phyloP scores from a whole-genome alignment of 306 rosid genomes.

The Cicer judaicum region DNA sequence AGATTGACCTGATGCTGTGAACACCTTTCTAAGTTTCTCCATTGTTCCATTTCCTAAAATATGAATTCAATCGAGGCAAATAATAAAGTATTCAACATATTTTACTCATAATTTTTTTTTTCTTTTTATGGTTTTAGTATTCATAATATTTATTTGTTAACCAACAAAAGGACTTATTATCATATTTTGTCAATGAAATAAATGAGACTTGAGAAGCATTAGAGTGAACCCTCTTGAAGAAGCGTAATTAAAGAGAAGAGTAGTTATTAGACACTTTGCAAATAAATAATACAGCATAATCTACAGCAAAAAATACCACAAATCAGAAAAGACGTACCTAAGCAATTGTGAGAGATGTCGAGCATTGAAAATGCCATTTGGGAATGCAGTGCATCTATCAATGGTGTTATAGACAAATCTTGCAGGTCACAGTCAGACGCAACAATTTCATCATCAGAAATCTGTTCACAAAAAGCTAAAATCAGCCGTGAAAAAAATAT shows the following conservation, averaged over 20 bases:
- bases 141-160: slow-evolving; percentile 9
- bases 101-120: slow-evolving; percentile 1
- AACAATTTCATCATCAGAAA: slow-evolving; percentile 83
- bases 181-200: slow-evolving; percentile 20
- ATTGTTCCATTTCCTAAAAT: slow-evolving; percentile 83
- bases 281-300: slow-evolving; percentile 12
- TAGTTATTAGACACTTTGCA: slow-evolving; percentile 23
- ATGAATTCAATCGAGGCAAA: slow-evolving; percentile 40
- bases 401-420: slow-evolving; percentile 82
- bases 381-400: slow-evolving; percentile 74
- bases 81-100: slow-evolving; percentile 34
- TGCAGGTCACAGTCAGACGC: slow-evolving; percentile 90
- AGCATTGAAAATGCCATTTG: slow-evolving; percentile 79
- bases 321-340: slow-evolving; percentile 59
- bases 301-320: slow-evolving; percentile 28
- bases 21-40: slow-evolving; percentile 80
- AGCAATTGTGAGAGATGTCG: slow-evolving; percentile 88
- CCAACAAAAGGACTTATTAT: slow-evolving; percentile 26
- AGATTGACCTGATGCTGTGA: slow-evolving; percentile 72
- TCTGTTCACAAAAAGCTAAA: slow-evolving; percentile 54
- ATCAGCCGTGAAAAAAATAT: not conserved
- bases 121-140: slow-evolving; percentile 8
- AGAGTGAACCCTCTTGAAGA: slow-evolving; percentile 23
- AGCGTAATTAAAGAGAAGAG: slow-evolving; percentile 17
- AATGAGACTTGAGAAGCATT: slow-evolving; percentile 29